phyloP scores from a whole-genome alignment of 495 filamentous ascomycete genomes.

The Hypoxylon cercidicola region DNA sequence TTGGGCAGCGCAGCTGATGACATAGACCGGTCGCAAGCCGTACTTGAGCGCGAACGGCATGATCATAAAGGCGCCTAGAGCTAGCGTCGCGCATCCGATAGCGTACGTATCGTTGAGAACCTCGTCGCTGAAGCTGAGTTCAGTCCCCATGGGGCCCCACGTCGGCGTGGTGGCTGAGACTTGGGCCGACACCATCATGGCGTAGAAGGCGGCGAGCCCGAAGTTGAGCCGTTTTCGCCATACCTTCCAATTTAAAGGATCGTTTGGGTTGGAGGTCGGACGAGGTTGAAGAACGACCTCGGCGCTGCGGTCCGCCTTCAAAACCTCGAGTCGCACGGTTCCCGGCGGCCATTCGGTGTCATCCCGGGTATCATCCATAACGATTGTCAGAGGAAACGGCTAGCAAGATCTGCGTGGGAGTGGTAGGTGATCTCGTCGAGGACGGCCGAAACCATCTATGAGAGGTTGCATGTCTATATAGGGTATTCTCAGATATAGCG shows the following conservation, averaged over 20 bases:
- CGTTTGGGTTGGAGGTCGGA: constrained; percentile 22
- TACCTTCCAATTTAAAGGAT: constrained; percentile 29
- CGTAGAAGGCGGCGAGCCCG: constrained; percentile 53
- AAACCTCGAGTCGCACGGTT: too few relatives aligned
- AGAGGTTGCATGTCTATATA: too few relatives aligned
- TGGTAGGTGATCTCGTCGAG: too few relatives aligned
- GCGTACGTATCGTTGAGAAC: constrained; percentile 54
- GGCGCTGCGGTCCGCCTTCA: neutral
- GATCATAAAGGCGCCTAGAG: constrained; percentile 54
- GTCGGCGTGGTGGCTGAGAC: constrained; percentile 53
- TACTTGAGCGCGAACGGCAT: constrained; percentile 60
- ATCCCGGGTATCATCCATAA: too few relatives aligned
- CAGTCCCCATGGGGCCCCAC: constrained; percentile 53
- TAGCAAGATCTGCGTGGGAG: too few relatives aligned
- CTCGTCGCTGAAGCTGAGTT: constrained; percentile 51
- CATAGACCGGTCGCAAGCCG: constrained; percentile 57
- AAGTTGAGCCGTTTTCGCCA: constrained; percentile 53
- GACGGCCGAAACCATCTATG: too few relatives aligned
- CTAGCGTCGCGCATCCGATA: constrained; percentile 50
- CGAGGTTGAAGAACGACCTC: constrained; percentile 23
- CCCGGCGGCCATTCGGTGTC: too few relatives aligned
- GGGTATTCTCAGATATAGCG: too few relatives aligned
- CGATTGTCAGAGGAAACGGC: too few relatives aligned
- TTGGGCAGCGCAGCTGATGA: constrained; percentile 50
- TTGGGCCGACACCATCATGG: constrained; percentile 52